Percentiles rank a stretch among this genome's conserved stretches.
Conservation (phyloP, 2,329 filamentous ascomycete species). For the Fusarium penzigii region DNA sequence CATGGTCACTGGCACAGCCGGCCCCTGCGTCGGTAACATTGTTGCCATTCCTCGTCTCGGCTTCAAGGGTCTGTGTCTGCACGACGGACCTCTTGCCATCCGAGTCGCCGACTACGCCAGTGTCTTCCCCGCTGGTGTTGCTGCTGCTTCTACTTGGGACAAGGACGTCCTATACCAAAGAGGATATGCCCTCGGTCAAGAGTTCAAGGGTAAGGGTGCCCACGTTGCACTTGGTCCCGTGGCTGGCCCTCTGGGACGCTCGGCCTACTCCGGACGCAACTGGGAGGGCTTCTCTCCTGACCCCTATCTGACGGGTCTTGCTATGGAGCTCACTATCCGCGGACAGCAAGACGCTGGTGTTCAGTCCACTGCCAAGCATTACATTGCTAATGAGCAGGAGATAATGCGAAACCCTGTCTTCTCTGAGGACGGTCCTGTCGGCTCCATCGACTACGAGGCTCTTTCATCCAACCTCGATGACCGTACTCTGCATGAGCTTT, state of each 20-base stretch:
- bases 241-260: conserved; percentile 44
- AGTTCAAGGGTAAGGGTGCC: conserved; percentile 72
- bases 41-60: conserved; percentile 41
- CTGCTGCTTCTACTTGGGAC: conserved; percentile 66
- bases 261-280: conserved; percentile 56
- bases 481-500: conserved; percentile 57
- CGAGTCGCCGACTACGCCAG: conserved; percentile 44
- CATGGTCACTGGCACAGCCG: conserved; percentile 37
- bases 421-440: conserved; percentile 25
- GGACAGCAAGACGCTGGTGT: conserved; percentile 40
- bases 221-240: conserved; percentile 54
- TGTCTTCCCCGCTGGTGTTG: conserved; percentile 58
- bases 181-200: conserved; percentile 50
- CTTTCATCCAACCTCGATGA: conserved; percentile 55
- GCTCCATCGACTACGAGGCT: conserved; percentile 29
- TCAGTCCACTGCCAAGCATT: conserved; percentile 42
- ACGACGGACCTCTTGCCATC: conserved; percentile 36
- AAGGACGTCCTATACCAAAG: conserved; percentile 67
- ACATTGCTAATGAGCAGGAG: conserved; percentile 40
- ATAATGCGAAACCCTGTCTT: conserved; percentile 32
- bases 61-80: conserved; percentile 45
- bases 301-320: conserved; percentile 65
- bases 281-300: conserved; percentile 68
- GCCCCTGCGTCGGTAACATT: conserved; percentile 39
- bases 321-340: conserved; percentile 37